Conservation (phyloP, 108 stramenopile species). For the Cyclotella sp. region DNA sequence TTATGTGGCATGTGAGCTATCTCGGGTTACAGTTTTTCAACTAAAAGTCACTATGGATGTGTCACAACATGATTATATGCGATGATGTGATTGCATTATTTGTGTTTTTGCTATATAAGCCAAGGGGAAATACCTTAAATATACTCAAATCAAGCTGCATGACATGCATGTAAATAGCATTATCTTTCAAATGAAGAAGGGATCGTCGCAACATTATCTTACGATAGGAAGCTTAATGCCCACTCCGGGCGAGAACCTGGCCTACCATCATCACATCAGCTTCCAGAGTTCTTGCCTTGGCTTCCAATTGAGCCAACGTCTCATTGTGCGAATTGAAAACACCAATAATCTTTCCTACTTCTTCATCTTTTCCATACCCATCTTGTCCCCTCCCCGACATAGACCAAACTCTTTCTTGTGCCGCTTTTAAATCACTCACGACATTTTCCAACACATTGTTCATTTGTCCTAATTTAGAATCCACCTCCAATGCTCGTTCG, state of each 20-base stretch:
- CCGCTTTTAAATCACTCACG: conserved; percentile 55
- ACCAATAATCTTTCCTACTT: conserved; percentile 57
- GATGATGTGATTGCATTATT: too few species aligned
- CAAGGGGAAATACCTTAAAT: not conserved
- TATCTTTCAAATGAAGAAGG: not conserved
- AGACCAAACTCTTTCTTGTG: conserved; percentile 57
- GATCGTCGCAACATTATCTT: not conserved
- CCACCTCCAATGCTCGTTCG: conserved; percentile 59
- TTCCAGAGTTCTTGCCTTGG: conserved; percentile 63
- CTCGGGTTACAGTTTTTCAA: too few species aligned
- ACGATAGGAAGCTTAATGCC: conserved; percentile 2
- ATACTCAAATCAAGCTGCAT: not conserved
- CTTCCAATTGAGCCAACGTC: conserved; percentile 68
- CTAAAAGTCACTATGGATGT: too few species aligned
- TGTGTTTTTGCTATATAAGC: too few species aligned
- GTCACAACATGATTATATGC: too few species aligned
- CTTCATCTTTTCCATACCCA: conserved; percentile 35
- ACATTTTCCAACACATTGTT: conserved; percentile 51
- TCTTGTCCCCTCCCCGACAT: conserved; percentile 26
- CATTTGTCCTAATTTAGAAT: conserved; percentile 56
- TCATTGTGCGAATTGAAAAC: conserved; percentile 82
- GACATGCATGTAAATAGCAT: not conserved
- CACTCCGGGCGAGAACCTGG: conserved; percentile 33
- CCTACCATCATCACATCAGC: conserved; percentile 55
- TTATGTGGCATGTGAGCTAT: not conserved